A percentile compares a stretch with the other conserved stretches of the same genome.
Conservation (phyloP, 75 land plant species). For the Sequoiadendron giganteum region DNA sequence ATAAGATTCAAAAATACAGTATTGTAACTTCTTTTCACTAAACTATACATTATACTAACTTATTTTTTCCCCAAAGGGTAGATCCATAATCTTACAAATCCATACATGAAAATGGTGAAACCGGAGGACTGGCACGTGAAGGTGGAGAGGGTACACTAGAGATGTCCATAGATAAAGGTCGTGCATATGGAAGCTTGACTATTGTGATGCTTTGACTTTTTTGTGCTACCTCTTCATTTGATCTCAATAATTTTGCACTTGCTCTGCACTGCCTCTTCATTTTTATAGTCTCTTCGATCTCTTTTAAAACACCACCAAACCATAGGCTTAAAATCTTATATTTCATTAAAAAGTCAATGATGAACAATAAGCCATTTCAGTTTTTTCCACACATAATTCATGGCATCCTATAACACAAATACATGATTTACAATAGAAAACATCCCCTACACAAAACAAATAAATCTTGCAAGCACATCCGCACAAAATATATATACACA, state of each 20-base stretch:
- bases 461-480: too few relatives aligned
- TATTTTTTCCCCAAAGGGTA: too few relatives aligned
- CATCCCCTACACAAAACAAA: too few relatives aligned
- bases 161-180: background rate
- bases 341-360: too few relatives aligned
- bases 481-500: too few relatives aligned
- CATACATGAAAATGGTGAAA: background rate
- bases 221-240: constrained; percentile 7
- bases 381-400: too few relatives aligned
- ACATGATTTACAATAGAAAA: too few relatives aligned
- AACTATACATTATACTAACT: too few relatives aligned
- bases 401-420: too few relatives aligned
- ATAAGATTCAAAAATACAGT: too few relatives aligned
- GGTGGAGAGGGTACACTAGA: background rate
- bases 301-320: background rate
- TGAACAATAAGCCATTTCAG: too few relatives aligned
- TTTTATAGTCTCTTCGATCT: background rate
- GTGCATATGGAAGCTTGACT: background rate
- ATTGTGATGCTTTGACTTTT: constrained; percentile 32
- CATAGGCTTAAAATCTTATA: background rate
- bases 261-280: background rate
- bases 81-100: background rate
- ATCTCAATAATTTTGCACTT: background rate
- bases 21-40: too few relatives aligned
- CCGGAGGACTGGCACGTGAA: background rate